A percentile compares a stretch with the other conserved stretches of the same genome.
Evolutionary conservation across 1,284 basidiomycete genomes (phyloP).

Genomic region (Cutaneotrichosporon sp.): DNA sequence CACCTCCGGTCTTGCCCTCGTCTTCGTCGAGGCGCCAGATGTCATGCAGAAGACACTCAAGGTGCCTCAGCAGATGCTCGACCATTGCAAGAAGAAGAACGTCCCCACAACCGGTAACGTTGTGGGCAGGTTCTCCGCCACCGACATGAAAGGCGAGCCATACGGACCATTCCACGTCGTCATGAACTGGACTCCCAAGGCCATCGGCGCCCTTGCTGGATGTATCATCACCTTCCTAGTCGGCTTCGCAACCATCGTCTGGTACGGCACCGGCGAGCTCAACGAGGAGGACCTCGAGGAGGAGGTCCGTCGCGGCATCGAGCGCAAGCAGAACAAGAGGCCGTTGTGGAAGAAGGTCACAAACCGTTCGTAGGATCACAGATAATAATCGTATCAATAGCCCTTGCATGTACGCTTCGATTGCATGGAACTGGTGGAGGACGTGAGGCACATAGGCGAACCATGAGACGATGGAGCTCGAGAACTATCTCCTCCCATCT

Average conservation of each 20-base stretch:
- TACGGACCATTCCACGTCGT: constrained; percentile 61
- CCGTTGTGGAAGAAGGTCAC: constrained; percentile 20
- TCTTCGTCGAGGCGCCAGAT: constrained; percentile 49
- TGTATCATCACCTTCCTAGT: constrained; percentile 76
- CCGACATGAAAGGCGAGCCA: constrained; percentile 53
- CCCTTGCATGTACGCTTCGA: not conserved
- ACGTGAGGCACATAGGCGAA: too few species aligned
- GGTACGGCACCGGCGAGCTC: constrained; percentile 71
- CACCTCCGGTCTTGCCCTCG: constrained; percentile 47
- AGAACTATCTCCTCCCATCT: too few species aligned
- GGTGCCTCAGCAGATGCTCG: constrained; percentile 45
- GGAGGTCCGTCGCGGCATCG: constrained; percentile 57
- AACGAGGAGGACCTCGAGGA: constrained; percentile 72
- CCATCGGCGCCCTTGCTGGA: constrained; percentile 77
- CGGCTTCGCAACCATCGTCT: constrained; percentile 72
- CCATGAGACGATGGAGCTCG: too few species aligned
- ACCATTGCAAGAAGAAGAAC: constrained; percentile 66
- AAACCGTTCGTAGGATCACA: not conserved
- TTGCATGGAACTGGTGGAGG: not conserved
- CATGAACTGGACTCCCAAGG: constrained; percentile 68
- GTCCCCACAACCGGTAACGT: constrained; percentile 65
- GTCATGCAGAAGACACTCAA: constrained; percentile 35
- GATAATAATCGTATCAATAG: not conserved
- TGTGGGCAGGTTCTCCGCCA: constrained; percentile 45
- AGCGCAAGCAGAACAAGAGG: constrained; percentile 55